Percentiles rank a stretch among this genome's conserved stretches.
phyloP scores from a whole-genome alignment of 2,329 filamentous ascomycete species.

The Penicillium decumbens region DNA sequence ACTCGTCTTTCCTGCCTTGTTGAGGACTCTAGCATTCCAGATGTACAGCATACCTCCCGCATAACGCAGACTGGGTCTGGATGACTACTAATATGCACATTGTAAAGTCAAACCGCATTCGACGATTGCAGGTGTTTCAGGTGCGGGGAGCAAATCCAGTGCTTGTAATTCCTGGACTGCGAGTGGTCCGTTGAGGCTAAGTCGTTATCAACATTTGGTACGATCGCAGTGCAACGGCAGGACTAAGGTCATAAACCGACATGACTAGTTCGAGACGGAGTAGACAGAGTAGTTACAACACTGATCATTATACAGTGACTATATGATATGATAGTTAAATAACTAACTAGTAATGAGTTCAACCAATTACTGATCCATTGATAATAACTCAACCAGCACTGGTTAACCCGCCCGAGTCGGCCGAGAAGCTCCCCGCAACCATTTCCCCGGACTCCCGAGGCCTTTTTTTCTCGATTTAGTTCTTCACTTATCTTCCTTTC shows the following conservation, averaged over 20 bases:
- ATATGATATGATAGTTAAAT: no score
- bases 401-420: conserved; percentile 14
- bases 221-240: no score
- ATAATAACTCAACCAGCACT: no score
- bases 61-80: background rate
- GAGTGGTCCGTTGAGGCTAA: background rate
- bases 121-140: no score
- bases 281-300: background rate
- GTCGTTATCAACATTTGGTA: no score
- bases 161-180: background rate
- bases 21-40: background rate
- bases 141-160: background rate
- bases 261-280: no score
- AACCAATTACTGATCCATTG: no score
- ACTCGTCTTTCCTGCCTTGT: background rate
- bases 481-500: conserved; percentile 1
- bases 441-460: conserved; percentile 26
- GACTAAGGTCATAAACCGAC: no score
- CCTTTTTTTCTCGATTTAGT: conserved; percentile 4
- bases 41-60: background rate
- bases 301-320: background rate
- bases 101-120: background rate
- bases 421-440: conserved; percentile 25
- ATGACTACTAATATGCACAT: background rate
- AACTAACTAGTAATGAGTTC: no score